Base-by-base conservation (phyloP, 1,284 basidiomycete species). In the Moesziomyces sp. region DNA sequence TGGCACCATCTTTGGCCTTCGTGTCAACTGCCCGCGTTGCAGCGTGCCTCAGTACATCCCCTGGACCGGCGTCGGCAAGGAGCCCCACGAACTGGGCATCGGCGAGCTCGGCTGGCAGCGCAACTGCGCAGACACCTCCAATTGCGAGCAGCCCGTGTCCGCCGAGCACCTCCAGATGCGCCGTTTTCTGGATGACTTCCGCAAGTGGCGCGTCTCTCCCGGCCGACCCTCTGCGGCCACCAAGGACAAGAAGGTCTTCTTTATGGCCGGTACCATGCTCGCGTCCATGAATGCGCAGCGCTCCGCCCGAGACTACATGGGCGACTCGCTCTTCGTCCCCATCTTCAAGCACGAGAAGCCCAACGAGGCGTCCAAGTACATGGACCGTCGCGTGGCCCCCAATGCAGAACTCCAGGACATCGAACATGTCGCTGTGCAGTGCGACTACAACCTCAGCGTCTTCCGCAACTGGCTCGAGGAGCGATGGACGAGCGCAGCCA, bases 221-320 rank as follows among this genome's bases (percentile, higher is more conserved):
- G 63, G 63, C 21, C 43, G 52, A 18, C 50, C 53, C 9, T 24
- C 43, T 9, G 7, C 18, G 16, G 42, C 7, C 52, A 23, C 18
- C 19, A 42, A 13, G 13, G 30, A 21, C 10, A 44, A 51, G 34
- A 9, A 14, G 7, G 53, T 60, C 45, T 73, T 56, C 34, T 73
- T 68, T 51, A 64, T 73, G 70, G 70, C 70, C 5, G 70, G 70
- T 18, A 67, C 70, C 44, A 59, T 63, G 70, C 52, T 68, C 10
- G 56, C 56, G 16, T 48, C 58, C 18, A 38, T 35, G n/a, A 47
- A 60, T 42, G 51, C 28, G 21, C 46, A 62, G 40, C 53, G 49
- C 11, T 45, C 60, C 30, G 43, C 56, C n/a, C 35, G 50, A 28
- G 70, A 73, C 24, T 46, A 59, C 16, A 50, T 68, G 19, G 70